Evolutionary conservation across 805 yeast species (phyloP).

Genomic region (Diddensiella caesifluorescens): DNA sequence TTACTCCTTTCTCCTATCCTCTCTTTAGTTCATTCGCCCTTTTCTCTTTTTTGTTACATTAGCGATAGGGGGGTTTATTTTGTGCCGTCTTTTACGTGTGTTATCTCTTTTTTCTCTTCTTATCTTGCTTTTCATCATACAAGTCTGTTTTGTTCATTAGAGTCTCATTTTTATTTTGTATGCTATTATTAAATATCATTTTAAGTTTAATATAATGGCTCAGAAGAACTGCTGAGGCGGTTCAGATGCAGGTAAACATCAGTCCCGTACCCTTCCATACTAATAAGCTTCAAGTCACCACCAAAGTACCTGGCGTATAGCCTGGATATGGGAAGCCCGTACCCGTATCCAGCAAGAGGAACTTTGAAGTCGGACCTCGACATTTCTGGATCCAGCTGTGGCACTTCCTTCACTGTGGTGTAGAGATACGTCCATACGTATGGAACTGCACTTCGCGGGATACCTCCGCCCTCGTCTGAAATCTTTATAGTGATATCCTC

Average conservation of each 20-base stretch:
- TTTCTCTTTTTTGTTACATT: no score
- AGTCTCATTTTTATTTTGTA: neutral
- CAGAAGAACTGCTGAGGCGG: slow-evolving; percentile 65
- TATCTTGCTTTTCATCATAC: neutral
- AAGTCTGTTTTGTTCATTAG: neutral
- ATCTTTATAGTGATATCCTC: slow-evolving; percentile 89
- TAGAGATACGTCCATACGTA: slow-evolving; percentile 87
- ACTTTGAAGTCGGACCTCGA: slow-evolving; percentile 67
- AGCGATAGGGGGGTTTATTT: no score
- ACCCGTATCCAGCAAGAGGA: slow-evolving; percentile 93
- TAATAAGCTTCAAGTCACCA: slow-evolving; percentile 78
- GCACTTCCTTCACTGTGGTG: slow-evolving; percentile 76
- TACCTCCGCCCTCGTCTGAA: slow-evolving; percentile 93
- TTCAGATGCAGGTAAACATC: slow-evolving; percentile 86
- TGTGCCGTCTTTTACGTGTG: neutral
- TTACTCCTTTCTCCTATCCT: no score
- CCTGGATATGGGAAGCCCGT: slow-evolving; percentile 81
- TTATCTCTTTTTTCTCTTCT: neutral
- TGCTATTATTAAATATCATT: neutral
- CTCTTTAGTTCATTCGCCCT: no score
- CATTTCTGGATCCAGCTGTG: slow-evolving; percentile 54
- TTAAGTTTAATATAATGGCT: slow-evolving; percentile 44
- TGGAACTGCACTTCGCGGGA: slow-evolving; percentile 77
- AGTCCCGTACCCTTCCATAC: slow-evolving; percentile 94
- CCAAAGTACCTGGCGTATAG: slow-evolving; percentile 87